Base-by-base conservation (phyloP, 768 basidiomycete genomes). In the Suillus fuscotomentosus region DNA sequence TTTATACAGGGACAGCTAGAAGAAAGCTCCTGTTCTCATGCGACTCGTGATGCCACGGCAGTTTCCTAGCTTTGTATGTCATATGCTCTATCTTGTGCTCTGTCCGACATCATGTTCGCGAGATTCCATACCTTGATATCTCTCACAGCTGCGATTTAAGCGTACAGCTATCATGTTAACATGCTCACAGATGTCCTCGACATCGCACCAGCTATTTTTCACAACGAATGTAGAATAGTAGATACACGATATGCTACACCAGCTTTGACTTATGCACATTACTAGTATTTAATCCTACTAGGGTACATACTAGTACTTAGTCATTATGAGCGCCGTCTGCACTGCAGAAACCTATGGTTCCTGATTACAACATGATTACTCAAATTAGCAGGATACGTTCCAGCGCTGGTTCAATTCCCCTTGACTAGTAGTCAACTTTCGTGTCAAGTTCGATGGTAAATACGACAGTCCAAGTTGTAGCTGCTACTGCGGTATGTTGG, bases 401-500 rank as follows among this genome's bases (percentile, higher is more conserved):
- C 48, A 15, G 22, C 50, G 50, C 8, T 31, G 15, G 31, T 50
- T 15, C 14, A 20, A 54, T 47, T 8, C 6, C 27, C 27, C 3
- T 20, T 39, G 0, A 31, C 31, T 31, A 31, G 31, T 24, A 27
- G 15, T 41, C 41, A 13, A 27, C 27, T 27, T 27, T 27, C 27
- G 22, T 20, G 8, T 31, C 2, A 4, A 54, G 53, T 2, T 36
- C 17, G 5, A 59, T 59, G 57, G 57, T 41, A 59, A 59, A 59
- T 41, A 13, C 41, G 17, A 42, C 39, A 42, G 24, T 38, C 9
- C 36, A 38, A 38, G 36, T 11, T 59, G 57, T 27, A 11, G 57
- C 57, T 59, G 41, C 63, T 43, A 64, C 67, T 27, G 75, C 70
- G 48, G 75, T 73, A 73, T 3, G 56, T 39, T 41, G 0, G 0